phyloP scores from a whole-genome alignment of 768 basidiomycete species.

The Amanita rubescens region DNA sequence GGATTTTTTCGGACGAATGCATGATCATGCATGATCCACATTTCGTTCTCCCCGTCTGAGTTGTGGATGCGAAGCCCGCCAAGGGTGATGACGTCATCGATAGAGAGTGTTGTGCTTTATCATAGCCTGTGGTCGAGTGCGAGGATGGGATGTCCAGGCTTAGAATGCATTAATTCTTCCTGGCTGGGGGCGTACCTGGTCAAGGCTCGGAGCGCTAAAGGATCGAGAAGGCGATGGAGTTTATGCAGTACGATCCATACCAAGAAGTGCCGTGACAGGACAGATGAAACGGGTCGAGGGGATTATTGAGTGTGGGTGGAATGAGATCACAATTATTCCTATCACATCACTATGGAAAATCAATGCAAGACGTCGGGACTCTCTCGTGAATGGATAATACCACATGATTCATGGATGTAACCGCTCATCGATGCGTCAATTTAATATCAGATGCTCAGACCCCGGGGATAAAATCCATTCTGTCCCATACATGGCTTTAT shows the following conservation, averaged over 20 bases:
- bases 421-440: too few species aligned
- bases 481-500: too few species aligned
- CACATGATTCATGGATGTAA: too few species aligned
- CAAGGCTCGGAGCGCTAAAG: neutral
- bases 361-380: too few species aligned
- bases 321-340: too few species aligned
- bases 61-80: conserved; percentile 51
- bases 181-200: conserved; percentile 6
- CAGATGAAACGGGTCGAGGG: conserved; percentile 26
- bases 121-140: conserved; percentile 15
- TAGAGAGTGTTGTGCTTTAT: conserved; percentile 55
- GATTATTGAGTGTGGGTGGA: conserved; percentile 30
- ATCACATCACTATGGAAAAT: too few species aligned
- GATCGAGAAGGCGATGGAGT: neutral
- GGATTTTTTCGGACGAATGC: too few species aligned
- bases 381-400: too few species aligned
- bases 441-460: too few species aligned
- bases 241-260: conserved; percentile 9
- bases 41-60: conserved; percentile 10
- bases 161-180: conserved; percentile 9
- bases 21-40: too few species aligned
- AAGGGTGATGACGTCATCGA: conserved; percentile 45
- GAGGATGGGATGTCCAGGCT: neutral
- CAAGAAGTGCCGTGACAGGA: conserved; percentile 9
- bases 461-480: too few species aligned